Conservation (phyloP, 805 yeast species). For the Starmerella etchellsii region DNA sequence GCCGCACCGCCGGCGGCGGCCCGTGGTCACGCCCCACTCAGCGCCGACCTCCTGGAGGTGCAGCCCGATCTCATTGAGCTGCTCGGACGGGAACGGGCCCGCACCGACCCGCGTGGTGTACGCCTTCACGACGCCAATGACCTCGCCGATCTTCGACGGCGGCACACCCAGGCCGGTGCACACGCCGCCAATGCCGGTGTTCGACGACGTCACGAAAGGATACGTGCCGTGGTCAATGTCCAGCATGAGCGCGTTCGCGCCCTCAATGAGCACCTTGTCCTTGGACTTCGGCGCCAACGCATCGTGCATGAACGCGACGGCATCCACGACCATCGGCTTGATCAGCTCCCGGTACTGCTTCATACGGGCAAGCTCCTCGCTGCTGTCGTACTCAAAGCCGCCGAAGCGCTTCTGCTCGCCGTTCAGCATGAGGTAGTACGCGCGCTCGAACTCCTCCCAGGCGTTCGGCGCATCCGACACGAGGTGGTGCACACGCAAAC, state of each 20-base stretch:
- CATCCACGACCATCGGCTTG: constrained; percentile 87
- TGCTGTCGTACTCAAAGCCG: constrained; percentile 63
- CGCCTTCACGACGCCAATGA: constrained; percentile 95
- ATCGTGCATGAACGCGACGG: constrained; percentile 61
- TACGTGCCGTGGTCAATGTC: constrained; percentile 97
- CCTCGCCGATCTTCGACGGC: constrained; percentile 66
- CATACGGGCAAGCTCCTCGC: constrained; percentile 66
- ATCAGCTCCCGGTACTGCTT: constrained; percentile 59
- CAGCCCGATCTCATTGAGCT: constrained; percentile 75
- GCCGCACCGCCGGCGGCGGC: constrained; percentile 97
- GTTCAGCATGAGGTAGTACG: constrained; percentile 61
- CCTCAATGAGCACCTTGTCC: constrained; percentile 86
- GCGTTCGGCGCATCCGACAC: constrained; percentile 80
- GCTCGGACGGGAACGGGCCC: constrained; percentile 99
- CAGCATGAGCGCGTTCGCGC: constrained; percentile 96
- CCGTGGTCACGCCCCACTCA: constrained; percentile 96
- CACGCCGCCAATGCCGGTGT: constrained; percentile 96
- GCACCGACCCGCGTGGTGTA: constrained; percentile 98
- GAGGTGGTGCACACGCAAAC: constrained; percentile 91
- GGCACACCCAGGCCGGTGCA: constrained; percentile 93
- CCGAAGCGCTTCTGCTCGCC: constrained; percentile 88
- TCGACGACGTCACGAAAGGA: constrained; percentile 91
- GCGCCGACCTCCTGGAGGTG: constrained; percentile 83
- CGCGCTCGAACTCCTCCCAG: constrained; percentile 79
- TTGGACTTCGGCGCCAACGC: constrained; percentile 48